Percentiles rank a stretch among this genome's conserved stretches.
These are phyloP conservation scores for Bretziella fagacearum DNA, from an alignment of 2,329 filamentous ascomycete species.

Conservation along the genomic window DNA sequence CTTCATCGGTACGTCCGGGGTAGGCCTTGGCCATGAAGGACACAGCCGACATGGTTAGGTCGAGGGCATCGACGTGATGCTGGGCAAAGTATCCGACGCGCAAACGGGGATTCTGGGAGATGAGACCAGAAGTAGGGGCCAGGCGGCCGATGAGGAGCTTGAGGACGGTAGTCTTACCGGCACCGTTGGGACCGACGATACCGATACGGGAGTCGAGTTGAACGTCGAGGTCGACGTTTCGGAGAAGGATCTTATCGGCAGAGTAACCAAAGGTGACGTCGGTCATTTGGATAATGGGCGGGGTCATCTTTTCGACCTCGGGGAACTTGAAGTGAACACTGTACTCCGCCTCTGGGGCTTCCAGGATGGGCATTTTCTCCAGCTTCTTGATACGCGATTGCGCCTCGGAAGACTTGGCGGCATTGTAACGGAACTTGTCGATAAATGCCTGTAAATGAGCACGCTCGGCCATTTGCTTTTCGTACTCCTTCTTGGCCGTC, in stretches of 20 bases:
- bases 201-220: conserved; percentile 96
- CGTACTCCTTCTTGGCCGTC: conserved; percentile 91
- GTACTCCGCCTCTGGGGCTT: conserved; percentile 84
- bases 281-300: conserved; percentile 95
- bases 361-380: conserved; percentile 86
- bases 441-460: conserved; percentile 95
- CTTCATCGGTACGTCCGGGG: conserved; percentile 82
- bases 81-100: conserved; percentile 95
- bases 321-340: conserved; percentile 94
- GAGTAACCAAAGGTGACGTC: conserved; percentile 81
- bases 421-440: conserved; percentile 99
- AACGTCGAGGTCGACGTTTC: conserved; percentile 83
- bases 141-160: conserved; percentile 91
- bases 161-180: conserved; percentile 95
- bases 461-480: conserved; percentile 90
- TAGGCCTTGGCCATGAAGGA: conserved; percentile 92
- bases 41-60: conserved; percentile 75
- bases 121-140: conserved; percentile 57
- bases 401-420: conserved; percentile 93
- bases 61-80: conserved; percentile 92
- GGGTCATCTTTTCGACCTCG: conserved; percentile 91
- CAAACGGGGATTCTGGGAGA: conserved; percentile 74
- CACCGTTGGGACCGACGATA: conserved; percentile 97
- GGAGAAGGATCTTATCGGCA: conserved; percentile 60
- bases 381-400: conserved; percentile 98